Evolutionary conservation across 1,284 basidiomycete species (phyloP), one percentile per base, ranked within the genome.

Genomic region (Pterula multifida): DNA sequence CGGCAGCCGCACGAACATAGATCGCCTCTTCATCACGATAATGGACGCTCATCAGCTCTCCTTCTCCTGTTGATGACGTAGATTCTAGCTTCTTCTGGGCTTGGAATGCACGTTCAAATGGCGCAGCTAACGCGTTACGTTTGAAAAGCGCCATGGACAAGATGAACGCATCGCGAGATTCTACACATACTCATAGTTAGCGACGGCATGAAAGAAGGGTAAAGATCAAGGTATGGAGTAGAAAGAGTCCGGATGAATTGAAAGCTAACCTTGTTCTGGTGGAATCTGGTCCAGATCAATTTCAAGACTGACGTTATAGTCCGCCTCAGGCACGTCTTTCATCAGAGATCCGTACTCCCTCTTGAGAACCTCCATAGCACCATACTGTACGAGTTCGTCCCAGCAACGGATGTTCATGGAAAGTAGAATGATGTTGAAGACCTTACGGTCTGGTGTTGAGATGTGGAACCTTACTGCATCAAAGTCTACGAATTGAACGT

Each of bases 371-470:
- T 92, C 82, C 28, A 82, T 61, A 1, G 91, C 95, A 50, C 95
- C 96, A 59, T 90, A 94, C 55, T 78, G 75, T 35, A 85, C 84
- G 35, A 99, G 80, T 64, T 98, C 91, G 53, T 85, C 77, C 95
- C 95, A 99, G 73, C 96, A 99, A 51, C 88, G 83, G 57, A 98
- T 94, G 65, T 85, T 85, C 91, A 99, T 98, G 28, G 94, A 97
- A 15, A 99, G 78, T 35, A 90, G 72, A 19, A 95, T 69, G 1
- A 79, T 67, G 1, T 86, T 85, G 39, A 22, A n/a, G 39, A 42
- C 39, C 64, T 92, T 92, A 61, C 84, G 81, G 39, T 90, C 81
- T 2, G 87, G 85, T 0, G 91, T 93, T 11, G 88, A 89, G 49
- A 98, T 68, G 64, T 89, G 93, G 70, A 98, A 98, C 47, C 92